Evolutionary conservation across 2,329 filamentous ascomycete genomes (phyloP), one percentile per base, ranked within the genome.

Genomic region (Monilinia fructicola): DNA sequence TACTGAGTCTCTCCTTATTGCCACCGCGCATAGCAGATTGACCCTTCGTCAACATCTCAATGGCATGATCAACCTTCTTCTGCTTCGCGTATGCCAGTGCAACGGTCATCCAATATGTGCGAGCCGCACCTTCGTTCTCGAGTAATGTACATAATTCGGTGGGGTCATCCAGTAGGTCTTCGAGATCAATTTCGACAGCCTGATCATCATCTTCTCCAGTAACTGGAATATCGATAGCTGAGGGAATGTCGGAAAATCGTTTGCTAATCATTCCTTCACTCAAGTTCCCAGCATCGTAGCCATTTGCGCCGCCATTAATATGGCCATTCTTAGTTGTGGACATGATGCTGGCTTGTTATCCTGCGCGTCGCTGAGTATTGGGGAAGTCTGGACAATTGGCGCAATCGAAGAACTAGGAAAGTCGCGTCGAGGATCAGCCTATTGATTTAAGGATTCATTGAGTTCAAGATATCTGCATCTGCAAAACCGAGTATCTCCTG

Each of bases 41-140:
- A 48, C 87, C 88, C 76, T 88, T 87, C 60, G 88, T 87, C 72
- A 90, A 81, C 81, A 89, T 88, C 77, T 90, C 87, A 73, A 90
- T 89, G 67, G 87, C 87, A 80, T 95, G 91, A 76, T 97, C 93
- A 69, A 95, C 87, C 80, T 96, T 96, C 76, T 90, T 89, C 80
- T 97, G 92, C 81, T 98, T 99, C 52, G 95, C 94, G 76, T 99
- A 99, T 58, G 94, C 94, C 67, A 98, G 84, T 53, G 96, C 91
- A 71, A 98, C 95, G n/a, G 92, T 94, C 83, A 99, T 94, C 96
- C 96, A 99, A 73, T 96, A 96, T 63, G 89, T 92, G 74, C 94
- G 93, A 48, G 92, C 90, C 21, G 93, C 93, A 75, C 90, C 88
- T 78, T 99, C 96, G 75, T 95, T 96, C 80, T 99, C 94, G 70